These are phyloP conservation scores for Medicago arabica DNA, from an alignment of 306 rosid genomes.

Conservation along the genomic window DNA sequence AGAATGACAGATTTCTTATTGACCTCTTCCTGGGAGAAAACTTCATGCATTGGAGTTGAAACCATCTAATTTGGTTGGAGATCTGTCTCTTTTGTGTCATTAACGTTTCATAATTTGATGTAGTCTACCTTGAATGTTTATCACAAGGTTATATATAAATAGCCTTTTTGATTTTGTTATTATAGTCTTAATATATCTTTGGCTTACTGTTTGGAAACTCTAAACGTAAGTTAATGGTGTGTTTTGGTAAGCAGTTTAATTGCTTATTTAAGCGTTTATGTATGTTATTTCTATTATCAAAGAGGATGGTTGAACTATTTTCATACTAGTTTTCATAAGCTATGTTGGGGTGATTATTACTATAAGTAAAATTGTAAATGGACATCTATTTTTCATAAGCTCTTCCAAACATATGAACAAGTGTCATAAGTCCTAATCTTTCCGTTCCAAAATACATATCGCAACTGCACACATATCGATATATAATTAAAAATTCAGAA, in stretches of 20 bases:
- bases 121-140: conserved; percentile 16
- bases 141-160: no score
- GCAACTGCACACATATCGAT: no score
- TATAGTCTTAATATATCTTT: not conserved
- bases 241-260: not conserved
- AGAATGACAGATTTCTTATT: conserved; percentile 8
- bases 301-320: no score
- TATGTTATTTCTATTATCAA: not conserved
- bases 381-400: no score
- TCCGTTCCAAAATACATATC: no score
- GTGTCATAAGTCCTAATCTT: no score
- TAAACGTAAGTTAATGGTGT: not conserved
- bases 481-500: no score
- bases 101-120: conserved; percentile 8
- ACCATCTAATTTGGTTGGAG: conserved; percentile 30
- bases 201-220: not conserved
- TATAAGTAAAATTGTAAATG: no score
- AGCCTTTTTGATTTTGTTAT: conserved; percentile 17
- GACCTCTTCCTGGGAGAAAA: not conserved
- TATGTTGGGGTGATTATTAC: no score
- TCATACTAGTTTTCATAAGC: no score
- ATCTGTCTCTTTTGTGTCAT: conserved; percentile 13
- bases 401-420: no score
- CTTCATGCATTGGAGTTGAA: conserved; percentile 7
- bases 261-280: not conserved